Base-by-base conservation (phyloP, 805 yeast species). In the Saccharomycopsis fermentans region DNA sequence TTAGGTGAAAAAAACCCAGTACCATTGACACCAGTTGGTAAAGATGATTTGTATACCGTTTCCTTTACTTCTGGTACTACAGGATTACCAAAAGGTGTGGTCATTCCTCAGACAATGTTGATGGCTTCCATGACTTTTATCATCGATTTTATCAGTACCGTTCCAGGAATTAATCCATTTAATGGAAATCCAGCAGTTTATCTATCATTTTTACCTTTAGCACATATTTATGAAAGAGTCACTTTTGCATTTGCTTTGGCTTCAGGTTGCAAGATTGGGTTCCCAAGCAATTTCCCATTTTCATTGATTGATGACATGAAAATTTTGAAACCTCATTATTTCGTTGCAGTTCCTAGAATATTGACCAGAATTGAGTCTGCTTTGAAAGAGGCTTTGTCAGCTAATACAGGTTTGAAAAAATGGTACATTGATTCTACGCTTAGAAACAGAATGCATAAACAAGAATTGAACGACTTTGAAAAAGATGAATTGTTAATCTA, bases 41-140 rank as follows among this genome's bases (percentile, higher is more conserved):
- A 77, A 1, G 73, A 79, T 2, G 81, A 79, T 61, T 62, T 79
- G 29, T 80, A 83, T 58, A 83, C 90, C 62, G 81, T 86, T 61
- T 82, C 83, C 73, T 86, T 84, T 71, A 86, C 88, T 14, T 81
- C 87, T 0, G 89, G 89, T 55, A 83, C 89, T 24, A 82, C 87
- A n/a, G 91, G 94, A 58, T 79, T 83, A 50, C 89, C 92, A 62
- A 87, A 87, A 73, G 92, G 92, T 65, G 92, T 84, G 27, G 81
- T 82, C 34, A 72, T 85, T 62, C 76, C 80, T 34, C 90, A 86
- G 63, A 69, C 68, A 54, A 83, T 82, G 63, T 75, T 81, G 17
- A 72, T 72, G 12, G 67, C 77, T 29, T 74, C 74, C 57, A 65
- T 69, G 26, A 65, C 71, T 6, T 67, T 66, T 56, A 43, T 43